Evolutionary conservation across 2,329 filamentous ascomycete genomes (phyloP).

Genomic region (Colletotrichum gigasporum): DNA sequence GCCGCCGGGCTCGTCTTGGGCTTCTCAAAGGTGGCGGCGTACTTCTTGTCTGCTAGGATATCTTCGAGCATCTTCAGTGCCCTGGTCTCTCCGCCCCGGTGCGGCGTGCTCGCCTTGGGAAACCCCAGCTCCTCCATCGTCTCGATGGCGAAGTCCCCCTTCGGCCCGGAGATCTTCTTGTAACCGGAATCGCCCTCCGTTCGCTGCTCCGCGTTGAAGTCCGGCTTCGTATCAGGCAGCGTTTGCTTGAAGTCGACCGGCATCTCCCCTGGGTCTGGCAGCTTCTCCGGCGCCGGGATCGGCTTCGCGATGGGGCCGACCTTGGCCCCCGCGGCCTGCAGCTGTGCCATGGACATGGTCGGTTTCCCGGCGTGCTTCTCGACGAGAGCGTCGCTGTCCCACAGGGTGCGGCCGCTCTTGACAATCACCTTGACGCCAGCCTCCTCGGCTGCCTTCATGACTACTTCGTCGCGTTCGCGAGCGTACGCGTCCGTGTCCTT

Average conservation of each 20-base stretch:
- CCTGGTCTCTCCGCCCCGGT: slow-evolving; percentile 75
- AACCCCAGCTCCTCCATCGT: slow-evolving; percentile 78
- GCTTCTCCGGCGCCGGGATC: slow-evolving; percentile 63
- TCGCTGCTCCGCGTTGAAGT: slow-evolving; percentile 69
- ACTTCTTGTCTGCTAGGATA: slow-evolving; percentile 70
- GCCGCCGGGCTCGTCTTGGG: slow-evolving; percentile 79
- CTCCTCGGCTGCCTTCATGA: slow-evolving; percentile 67
- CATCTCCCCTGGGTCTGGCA: slow-evolving; percentile 74
- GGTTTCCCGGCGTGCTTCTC: slow-evolving; percentile 72
- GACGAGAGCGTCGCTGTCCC: slow-evolving; percentile 77
- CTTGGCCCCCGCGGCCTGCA: slow-evolving; percentile 70
- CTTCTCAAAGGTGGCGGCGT: slow-evolving; percentile 79
- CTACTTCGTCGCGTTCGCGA: slow-evolving; percentile 67
- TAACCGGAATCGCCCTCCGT: slow-evolving; percentile 67
- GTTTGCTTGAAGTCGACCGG: slow-evolving; percentile 67
- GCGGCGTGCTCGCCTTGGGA: slow-evolving; percentile 69
- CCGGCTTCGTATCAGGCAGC: slow-evolving; percentile 58
- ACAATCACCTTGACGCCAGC: slow-evolving; percentile 76
- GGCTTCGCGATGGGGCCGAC: slow-evolving; percentile 70
- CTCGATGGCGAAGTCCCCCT: slow-evolving; percentile 75
- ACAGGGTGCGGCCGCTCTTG: slow-evolving; percentile 73
- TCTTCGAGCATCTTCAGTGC: slow-evolving; percentile 67
- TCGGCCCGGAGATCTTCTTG: slow-evolving; percentile 69
- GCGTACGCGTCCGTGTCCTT: slow-evolving; percentile 82
- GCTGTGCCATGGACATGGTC: slow-evolving; percentile 77